These are phyloP conservation scores for Peterozyma xylosa DNA, from an alignment of 805 yeast species.

Conservation along the genomic window DNA sequence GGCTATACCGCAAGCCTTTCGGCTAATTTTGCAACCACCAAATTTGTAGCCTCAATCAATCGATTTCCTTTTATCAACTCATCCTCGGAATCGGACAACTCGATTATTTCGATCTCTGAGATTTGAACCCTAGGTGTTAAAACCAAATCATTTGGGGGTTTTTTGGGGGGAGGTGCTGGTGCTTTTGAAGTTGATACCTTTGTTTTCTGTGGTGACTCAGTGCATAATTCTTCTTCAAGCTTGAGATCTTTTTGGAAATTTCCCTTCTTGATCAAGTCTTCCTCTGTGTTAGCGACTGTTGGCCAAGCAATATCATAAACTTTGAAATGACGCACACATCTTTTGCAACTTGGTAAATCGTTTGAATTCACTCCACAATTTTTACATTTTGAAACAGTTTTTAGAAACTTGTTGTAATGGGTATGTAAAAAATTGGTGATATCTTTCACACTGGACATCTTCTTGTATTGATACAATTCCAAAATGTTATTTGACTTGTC, in stretches of 20 bases:
- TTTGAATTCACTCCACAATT: background rate
- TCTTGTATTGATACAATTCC: background rate
- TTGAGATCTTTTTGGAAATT: background rate
- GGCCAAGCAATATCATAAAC: constrained; percentile 13
- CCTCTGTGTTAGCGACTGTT: background rate
- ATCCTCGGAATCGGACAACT: too few relatives aligned
- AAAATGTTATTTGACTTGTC: background rate
- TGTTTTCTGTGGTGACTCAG: too few relatives aligned
- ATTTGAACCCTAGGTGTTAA: too few relatives aligned
- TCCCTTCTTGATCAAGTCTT: background rate
- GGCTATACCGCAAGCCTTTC: too few relatives aligned
- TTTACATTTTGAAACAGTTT: background rate
- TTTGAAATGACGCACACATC: constrained; percentile 19
- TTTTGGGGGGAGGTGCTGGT: too few relatives aligned
- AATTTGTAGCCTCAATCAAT: too few relatives aligned
- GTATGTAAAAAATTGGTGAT: background rate
- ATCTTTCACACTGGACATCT: background rate
- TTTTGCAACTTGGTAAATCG: constrained; percentile 12
- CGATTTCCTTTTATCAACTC: too few relatives aligned
- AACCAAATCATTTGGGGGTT: too few relatives aligned
- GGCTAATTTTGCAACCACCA: too few relatives aligned
- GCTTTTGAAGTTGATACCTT: too few relatives aligned
- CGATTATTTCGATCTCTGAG: too few relatives aligned
- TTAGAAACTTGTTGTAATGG: background rate
- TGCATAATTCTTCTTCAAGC: too few relatives aligned